A percentile compares a stretch with the other conserved stretches of the same genome.
Evolutionary conservation across 2,329 filamentous ascomycete species (phyloP).

Genomic region (Volutella citrinella): DNA sequence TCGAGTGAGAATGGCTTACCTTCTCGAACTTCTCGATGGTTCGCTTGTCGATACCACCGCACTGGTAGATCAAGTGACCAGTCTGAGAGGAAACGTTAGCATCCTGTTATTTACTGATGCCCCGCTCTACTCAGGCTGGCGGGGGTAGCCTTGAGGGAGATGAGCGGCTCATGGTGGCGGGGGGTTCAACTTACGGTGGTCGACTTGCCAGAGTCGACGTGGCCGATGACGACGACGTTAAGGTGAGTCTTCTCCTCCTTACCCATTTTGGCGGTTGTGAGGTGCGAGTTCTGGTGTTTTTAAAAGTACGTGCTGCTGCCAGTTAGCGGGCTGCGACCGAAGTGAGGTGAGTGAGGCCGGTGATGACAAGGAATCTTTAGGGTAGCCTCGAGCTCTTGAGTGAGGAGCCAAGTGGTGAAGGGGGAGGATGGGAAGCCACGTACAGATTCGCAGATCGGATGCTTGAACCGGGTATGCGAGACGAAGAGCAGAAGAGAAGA

Average conservation of each 20-base stretch:
- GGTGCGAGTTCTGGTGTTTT: slow-evolving; percentile 18
- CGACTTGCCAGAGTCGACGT: slow-evolving; percentile 99
- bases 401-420: no score
- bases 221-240: slow-evolving; percentile 98
- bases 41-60: slow-evolving; percentile 99
- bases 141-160: slow-evolving; percentile 7
- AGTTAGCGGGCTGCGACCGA: slow-evolving; percentile 11
- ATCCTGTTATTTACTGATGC: background rate
- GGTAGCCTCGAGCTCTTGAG: no score
- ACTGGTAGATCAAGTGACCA: slow-evolving; percentile 99
- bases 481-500: slow-evolving; percentile 38
- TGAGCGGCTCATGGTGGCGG: slow-evolving; percentile 12
- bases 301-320: slow-evolving; percentile 23
- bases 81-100: slow-evolving; percentile 43
- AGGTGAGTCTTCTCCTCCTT: slow-evolving; percentile 96
- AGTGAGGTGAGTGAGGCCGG: slow-evolving; percentile 3
- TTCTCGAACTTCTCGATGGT: slow-evolving; percentile 99
- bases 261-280: slow-evolving; percentile 48
- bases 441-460: slow-evolving; percentile 42
- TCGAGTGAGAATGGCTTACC: slow-evolving; percentile 50
- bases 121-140: slow-evolving; percentile 14
- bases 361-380: slow-evolving; percentile 6
- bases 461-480: slow-evolving; percentile 45
- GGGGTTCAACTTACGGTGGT: slow-evolving; percentile 71
- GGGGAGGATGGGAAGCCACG: slow-evolving; percentile 14